Conservation (phyloP, 768 basidiomycete species). For the Rhodocollybia butyracea region DNA sequence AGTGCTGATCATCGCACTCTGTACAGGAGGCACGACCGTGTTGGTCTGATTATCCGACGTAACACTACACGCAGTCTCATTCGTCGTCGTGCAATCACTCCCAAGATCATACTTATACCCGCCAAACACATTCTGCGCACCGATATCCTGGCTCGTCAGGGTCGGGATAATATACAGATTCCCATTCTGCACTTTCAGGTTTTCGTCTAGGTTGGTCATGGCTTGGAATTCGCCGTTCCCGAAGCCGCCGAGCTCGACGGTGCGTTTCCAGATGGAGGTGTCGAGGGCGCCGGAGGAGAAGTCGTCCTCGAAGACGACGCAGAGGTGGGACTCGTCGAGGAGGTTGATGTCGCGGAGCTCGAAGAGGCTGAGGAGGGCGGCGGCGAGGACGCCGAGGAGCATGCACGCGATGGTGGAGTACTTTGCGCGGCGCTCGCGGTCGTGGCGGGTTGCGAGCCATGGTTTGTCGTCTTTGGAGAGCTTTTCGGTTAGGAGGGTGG, state of each 20-base stretch:
- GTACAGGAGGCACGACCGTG: conserved; percentile 69
- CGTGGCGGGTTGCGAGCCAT: conserved; percentile 47
- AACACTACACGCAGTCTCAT: conserved; percentile 21
- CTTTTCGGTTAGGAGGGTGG: conserved; percentile 49
- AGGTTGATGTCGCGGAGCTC: conserved; percentile 44
- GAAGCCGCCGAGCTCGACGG: conserved; percentile 74
- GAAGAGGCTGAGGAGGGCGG: conserved; percentile 52
- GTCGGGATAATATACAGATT: conserved; percentile 81
- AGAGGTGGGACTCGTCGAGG: conserved; percentile 37
- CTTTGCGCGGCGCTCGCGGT: conserved; percentile 30
- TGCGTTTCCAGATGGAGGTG: conserved; percentile 53
- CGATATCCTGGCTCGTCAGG: conserved; percentile 46
- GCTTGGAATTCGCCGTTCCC: conserved; percentile 82
- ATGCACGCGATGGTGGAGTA: conserved; percentile 48
- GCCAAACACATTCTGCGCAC: conserved; percentile 44
- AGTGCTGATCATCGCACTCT: conserved; percentile 73
- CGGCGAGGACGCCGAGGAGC: conserved; percentile 50
- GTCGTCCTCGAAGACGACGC: conserved; percentile 69
- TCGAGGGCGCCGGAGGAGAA: conserved; percentile 49
- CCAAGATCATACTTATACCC: conserved; percentile 64
- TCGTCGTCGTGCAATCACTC: conserved; percentile 48
- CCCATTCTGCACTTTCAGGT: conserved; percentile 64
- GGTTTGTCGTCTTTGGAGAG: conserved; percentile 56
- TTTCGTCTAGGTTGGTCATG: conserved; percentile 58
- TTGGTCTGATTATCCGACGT: conserved; percentile 34